phyloP scores from a whole-genome alignment of 495 filamentous ascomycete species.

The Aspergillus nidulans region DNA sequence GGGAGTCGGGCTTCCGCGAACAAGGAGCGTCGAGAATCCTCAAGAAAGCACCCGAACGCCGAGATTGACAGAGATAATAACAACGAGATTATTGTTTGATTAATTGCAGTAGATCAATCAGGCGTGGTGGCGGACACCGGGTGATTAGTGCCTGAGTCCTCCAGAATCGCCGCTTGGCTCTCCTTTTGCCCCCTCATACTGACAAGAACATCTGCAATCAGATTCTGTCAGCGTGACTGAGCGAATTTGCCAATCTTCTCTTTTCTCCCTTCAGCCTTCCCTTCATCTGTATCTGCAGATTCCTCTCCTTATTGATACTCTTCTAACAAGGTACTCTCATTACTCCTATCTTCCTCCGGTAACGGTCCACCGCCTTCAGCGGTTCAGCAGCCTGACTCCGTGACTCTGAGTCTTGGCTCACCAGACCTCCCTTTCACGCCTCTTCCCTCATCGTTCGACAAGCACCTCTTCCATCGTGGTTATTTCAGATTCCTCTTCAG shows the following conservation, averaged over 20 bases:
- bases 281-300: not conserved
- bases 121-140: not conserved
- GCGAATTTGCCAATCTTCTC: not conserved
- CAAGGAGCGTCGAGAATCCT: no score
- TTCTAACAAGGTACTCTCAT: not conserved
- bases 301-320: not conserved
- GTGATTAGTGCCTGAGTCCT: not conserved
- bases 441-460: not conserved
- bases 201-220: not conserved
- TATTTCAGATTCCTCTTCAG: no score
- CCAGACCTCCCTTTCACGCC: constrained; percentile 18
- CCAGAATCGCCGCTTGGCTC: not conserved
- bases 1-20: no score
- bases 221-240: not conserved
- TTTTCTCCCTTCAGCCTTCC: not conserved
- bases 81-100: not conserved
- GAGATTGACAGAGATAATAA: not conserved
- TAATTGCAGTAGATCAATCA: not conserved
- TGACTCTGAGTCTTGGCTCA: constrained; percentile 23
- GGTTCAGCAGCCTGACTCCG: constrained; percentile 3
- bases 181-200: not conserved
- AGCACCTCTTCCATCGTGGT: not conserved
- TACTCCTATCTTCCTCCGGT: not conserved
- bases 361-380: constrained; percentile 4
- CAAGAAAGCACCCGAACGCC: not conserved